A percentile compares a stretch with the other conserved stretches of the same genome.
Conservation (phyloP, 2,329 filamentous ascomycete species). For the Westerdykella aurantiaca region DNA sequence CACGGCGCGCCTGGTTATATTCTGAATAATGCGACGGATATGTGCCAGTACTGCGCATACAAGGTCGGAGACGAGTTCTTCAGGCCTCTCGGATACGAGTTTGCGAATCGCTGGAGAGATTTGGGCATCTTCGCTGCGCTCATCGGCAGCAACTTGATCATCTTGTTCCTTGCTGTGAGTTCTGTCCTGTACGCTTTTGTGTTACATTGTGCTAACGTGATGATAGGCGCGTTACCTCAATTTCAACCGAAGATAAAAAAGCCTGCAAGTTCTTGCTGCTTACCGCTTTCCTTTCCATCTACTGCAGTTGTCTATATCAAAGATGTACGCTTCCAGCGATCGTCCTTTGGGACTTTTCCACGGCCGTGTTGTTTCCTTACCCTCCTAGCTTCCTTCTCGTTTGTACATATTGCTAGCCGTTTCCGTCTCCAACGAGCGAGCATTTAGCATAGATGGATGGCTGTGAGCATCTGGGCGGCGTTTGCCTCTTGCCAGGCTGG, state of each 20-base stretch:
- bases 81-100: constrained; percentile 59
- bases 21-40: constrained; percentile 56
- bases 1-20: constrained; percentile 67
- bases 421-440: not conserved
- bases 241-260: constrained; percentile 36
- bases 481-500: constrained; percentile 4
- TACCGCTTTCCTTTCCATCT: not conserved
- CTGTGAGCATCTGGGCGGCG: constrained; percentile 7
- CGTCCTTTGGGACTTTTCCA: not conserved
- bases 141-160: constrained; percentile 68
- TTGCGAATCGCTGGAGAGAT: constrained; percentile 70
- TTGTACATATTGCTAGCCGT: too few species aligned
- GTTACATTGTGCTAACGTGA: constrained; percentile 7
- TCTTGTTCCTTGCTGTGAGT: constrained; percentile 54
- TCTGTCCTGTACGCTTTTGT: not conserved
- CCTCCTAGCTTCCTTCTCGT: too few species aligned
- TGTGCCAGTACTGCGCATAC: constrained; percentile 78
- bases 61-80: constrained; percentile 78
- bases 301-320: not conserved
- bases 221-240: constrained; percentile 39
- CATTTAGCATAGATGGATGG: not conserved
- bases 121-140: constrained; percentile 73
- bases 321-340: not conserved
- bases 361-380: not conserved
- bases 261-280: not conserved